Base-by-base conservation (phyloP, 371 early-diverging fungal species). In the Mortierella sp. region DNA sequence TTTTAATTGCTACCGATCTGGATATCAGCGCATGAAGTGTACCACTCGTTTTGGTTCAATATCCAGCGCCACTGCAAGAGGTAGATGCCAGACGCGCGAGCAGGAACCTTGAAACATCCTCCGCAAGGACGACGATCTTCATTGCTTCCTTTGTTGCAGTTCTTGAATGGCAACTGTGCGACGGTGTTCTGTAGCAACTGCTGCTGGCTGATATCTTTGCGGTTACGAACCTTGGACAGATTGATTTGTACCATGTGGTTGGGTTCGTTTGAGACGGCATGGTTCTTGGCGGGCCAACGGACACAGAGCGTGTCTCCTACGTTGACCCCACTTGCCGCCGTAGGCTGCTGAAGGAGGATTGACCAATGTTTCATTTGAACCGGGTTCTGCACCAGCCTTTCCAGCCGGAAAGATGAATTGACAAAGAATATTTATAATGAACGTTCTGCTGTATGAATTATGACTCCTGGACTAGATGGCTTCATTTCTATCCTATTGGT, bases 271-370 rank as follows among this genome's bases (percentile, higher is more conserved):
- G 40, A 33, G 33, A 62, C 53, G 58, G 71, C 76, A 50, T 76
- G 76, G 71, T 70, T 76, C 71, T 76, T 76, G 67, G 71, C 76
- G 4, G 76, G 76, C 76, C 71, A 76, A n/a, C 76, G 71, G 61
- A 70, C 67, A 59, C 76, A 76, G 36, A 70, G 67, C 4, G 58
- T 62, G 13, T 66, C 67, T 6, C 76, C 76, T 5, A 70, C 76
- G 0, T 22, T 4, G 28, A 36, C 76, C 76, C 22, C 36, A 76
- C 43, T 70, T 70, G 59, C 71, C 67, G 11, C 71, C 76, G 4
- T 76, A 76, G 28, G 76, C 76, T 9, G 15, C 10, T 0, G 62
- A 48, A 11, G 32, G 11, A 1, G 71, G 71, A 63, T 52, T 67
- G 58, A 59, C 71, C 10, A 41, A 55, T 7, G 76, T 76, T 59